Conservation (phyloP, 495 filamentous ascomycete genomes). For the Xylaria nigripes region DNA sequence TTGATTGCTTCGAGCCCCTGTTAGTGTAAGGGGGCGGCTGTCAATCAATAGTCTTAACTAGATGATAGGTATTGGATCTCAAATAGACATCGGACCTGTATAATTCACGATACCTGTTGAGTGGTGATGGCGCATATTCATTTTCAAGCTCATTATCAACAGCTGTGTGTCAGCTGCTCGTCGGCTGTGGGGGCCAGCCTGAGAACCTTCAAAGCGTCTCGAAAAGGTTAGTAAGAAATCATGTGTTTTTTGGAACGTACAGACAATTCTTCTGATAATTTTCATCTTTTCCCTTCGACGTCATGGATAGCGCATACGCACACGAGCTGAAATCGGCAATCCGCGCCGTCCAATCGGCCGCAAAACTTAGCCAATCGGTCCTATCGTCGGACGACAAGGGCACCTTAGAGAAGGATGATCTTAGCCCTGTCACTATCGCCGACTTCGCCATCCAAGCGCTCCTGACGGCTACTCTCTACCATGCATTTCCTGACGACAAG, state of each 20-base stretch:
- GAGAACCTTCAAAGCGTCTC: neutral
- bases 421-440: slow-evolving; percentile 56
- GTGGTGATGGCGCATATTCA: too few species aligned
- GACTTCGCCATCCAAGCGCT: slow-evolving; percentile 61
- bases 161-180: neutral
- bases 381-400: slow-evolving; percentile 27
- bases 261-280: neutral
- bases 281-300: neutral
- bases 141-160: neutral
- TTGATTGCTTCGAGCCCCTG: too few species aligned
- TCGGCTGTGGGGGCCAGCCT: neutral
- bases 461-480: slow-evolving; percentile 47
- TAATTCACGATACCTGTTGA: too few species aligned
- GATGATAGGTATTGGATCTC: too few species aligned
- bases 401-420: slow-evolving; percentile 46
- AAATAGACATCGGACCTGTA: too few species aligned
- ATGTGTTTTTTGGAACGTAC: neutral
- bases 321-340: slow-evolving; percentile 25
- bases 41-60: too few species aligned
- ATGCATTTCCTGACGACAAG: slow-evolving; percentile 46
- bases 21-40: too few species aligned
- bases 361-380: slow-evolving; percentile 32
- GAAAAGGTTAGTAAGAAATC: neutral
- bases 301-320: slow-evolving; percentile 32
- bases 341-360: slow-evolving; percentile 26